Evolutionary conservation across 75 land plant genomes (phyloP).

Genomic region (Picea glauca): DNA sequence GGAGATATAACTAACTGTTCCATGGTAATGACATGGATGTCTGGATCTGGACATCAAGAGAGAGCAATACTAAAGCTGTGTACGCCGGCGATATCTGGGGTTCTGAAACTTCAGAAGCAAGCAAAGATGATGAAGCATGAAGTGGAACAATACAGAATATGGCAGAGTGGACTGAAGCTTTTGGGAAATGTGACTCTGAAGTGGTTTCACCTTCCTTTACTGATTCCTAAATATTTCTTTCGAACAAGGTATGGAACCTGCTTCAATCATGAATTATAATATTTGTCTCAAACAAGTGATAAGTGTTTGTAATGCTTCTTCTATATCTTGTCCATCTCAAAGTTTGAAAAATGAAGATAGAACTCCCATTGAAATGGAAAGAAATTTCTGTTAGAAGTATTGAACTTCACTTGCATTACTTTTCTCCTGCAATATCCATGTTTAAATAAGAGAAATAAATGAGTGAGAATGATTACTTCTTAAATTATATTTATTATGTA

Average conservation of each 20-base stretch:
- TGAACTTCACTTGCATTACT: not conserved
- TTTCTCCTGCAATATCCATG: too few species aligned
- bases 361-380: not conserved
- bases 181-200: conserved; percentile 22
- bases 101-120: conserved; percentile 21
- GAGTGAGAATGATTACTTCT: too few species aligned
- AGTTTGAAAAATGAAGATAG: not conserved
- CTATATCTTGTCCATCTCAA: too few species aligned
- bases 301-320: not conserved
- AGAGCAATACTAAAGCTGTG: conserved; percentile 22
- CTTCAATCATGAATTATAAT: not conserved
- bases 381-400: not conserved
- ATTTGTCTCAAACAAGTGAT: not conserved
- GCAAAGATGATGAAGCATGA: conserved; percentile 15
- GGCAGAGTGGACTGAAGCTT: conserved; percentile 24
- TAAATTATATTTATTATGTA: too few species aligned
- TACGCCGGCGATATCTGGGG: conserved; percentile 24
- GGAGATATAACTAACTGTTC: conserved; percentile 13
- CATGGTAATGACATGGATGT: conserved; percentile 8
- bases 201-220: conserved; percentile 46
- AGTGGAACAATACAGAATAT: conserved; percentile 8
- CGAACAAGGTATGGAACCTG: conserved; percentile 41
- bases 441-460: too few species aligned
- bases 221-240: conserved; percentile 54
- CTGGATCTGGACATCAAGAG: conserved; percentile 11